Conservation (phyloP, 2,329 filamentous ascomycete genomes). For the Epicoccum sorghinum region DNA sequence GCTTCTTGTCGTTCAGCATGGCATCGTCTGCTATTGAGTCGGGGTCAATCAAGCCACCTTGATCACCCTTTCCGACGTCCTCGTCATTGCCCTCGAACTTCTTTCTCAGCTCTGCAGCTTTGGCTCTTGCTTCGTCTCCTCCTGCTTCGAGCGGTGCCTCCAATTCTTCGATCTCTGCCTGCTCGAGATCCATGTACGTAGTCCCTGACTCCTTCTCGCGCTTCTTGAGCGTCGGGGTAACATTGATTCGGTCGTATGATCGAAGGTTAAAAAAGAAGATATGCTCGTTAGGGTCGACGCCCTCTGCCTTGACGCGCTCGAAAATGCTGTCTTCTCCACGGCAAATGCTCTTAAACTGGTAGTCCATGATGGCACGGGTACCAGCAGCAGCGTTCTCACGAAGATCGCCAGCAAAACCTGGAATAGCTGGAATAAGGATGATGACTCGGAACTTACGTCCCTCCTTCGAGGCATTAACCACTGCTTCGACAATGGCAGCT, state of each 20-base stretch:
- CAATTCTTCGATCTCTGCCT: constrained; percentile 85
- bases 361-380: constrained; percentile 93
- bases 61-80: constrained; percentile 47
- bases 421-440: constrained; percentile 86
- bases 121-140: constrained; percentile 49
- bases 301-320: constrained; percentile 73
- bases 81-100: constrained; percentile 53
- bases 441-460: constrained; percentile 89
- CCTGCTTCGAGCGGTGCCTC: constrained; percentile 59
- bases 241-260: constrained; percentile 90
- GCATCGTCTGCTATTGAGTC: constrained; percentile 77
- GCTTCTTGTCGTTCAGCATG: constrained; percentile 72
- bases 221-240: constrained; percentile 73
- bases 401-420: constrained; percentile 92
- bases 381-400: constrained; percentile 81
- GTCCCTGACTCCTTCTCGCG: constrained; percentile 83
- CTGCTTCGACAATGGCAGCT: constrained; percentile 86
- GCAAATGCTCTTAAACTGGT: constrained; percentile 95
- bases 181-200: constrained; percentile 83
- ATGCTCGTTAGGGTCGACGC: constrained; percentile 77
- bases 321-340: constrained; percentile 92
- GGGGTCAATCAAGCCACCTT: constrained; percentile 57
- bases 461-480: constrained; percentile 80
- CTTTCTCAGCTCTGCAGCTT: constrained; percentile 54
- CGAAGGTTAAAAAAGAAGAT: constrained; percentile 95